These are phyloP conservation scores for Malus hybrid DNA, from an alignment of 331 rosid genomes.

Conservation along the genomic window DNA sequence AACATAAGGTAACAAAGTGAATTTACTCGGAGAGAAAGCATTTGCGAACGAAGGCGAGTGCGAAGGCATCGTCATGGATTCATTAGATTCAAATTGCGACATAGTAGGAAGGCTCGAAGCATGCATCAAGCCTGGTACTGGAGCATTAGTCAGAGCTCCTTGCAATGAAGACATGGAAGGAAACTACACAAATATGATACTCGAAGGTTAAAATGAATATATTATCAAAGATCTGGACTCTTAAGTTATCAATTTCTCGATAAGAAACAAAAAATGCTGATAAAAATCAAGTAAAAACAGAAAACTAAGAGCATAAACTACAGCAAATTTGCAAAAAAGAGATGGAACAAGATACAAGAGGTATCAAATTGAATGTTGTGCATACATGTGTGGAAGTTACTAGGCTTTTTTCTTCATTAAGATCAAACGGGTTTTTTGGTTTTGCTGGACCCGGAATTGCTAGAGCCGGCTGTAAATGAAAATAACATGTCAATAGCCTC, in stretches of 20 bases:
- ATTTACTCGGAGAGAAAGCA: constrained; percentile 35
- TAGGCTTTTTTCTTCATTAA: constrained; percentile 29
- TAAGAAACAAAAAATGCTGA: not conserved
- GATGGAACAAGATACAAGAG: not conserved
- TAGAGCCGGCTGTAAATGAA: constrained; percentile 41
- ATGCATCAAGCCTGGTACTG: constrained; percentile 28
- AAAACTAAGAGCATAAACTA: not conserved
- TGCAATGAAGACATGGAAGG: constrained; percentile 33
- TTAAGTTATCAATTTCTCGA: no score
- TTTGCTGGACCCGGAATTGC: constrained; percentile 31
- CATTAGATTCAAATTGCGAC: constrained; percentile 21
- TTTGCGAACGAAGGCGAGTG: constrained; percentile 16
- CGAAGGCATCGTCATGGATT: constrained; percentile 14
- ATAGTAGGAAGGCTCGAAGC: constrained; percentile 31
- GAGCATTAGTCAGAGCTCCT: constrained; percentile 20
- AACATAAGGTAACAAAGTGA: constrained; percentile 9
- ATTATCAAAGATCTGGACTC: not conserved
- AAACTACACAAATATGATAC: constrained; percentile 29
- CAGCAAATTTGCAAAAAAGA: not conserved
- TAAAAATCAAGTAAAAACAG: not conserved
- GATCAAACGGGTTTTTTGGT: constrained; percentile 60
- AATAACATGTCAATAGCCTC: constrained; percentile 10
- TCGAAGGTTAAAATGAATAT: not conserved
- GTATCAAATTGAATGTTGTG: constrained; percentile 11
- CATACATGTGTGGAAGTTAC: constrained; percentile 37